Conservation (phyloP, 139 green algal genomes). For the Eudorina sp. region DNA sequence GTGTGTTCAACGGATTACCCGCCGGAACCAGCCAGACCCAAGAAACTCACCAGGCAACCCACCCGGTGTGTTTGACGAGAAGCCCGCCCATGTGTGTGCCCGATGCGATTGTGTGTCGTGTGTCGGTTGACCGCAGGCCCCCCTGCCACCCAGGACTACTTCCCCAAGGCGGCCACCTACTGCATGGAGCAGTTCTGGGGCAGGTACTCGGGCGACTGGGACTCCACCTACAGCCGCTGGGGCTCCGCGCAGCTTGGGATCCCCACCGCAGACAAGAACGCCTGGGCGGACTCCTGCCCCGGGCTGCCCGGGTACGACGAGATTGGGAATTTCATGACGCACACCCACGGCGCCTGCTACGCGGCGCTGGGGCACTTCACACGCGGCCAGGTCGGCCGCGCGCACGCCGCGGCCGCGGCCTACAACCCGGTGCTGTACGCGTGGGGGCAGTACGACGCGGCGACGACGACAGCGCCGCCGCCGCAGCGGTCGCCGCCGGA, state of each 20-base stretch:
- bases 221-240: background rate
- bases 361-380: background rate
- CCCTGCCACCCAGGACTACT: too few relatives aligned
- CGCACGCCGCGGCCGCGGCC: background rate
- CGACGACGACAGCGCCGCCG: background rate
- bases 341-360: too few relatives aligned
- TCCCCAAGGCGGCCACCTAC: background rate
- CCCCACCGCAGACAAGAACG: background rate
- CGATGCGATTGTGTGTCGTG: too few relatives aligned
- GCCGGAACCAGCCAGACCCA: too few relatives aligned
- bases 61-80: too few relatives aligned
- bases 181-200: conserved; percentile 27
- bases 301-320: background rate
- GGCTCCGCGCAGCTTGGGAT: background rate
- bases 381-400: background rate
- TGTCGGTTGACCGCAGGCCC: too few relatives aligned
- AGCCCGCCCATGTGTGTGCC: too few relatives aligned
- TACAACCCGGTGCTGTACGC: conserved; percentile 5
- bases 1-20: too few relatives aligned
- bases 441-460: conserved; percentile 10
- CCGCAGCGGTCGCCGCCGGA: background rate
- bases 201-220: conserved; percentile 30
- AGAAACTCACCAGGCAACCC: too few relatives aligned
- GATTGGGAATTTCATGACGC: conserved; percentile 12
- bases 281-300: background rate